Conservation (phyloP, 1,284 basidiomycete species). For the Coniophora puteana region DNA sequence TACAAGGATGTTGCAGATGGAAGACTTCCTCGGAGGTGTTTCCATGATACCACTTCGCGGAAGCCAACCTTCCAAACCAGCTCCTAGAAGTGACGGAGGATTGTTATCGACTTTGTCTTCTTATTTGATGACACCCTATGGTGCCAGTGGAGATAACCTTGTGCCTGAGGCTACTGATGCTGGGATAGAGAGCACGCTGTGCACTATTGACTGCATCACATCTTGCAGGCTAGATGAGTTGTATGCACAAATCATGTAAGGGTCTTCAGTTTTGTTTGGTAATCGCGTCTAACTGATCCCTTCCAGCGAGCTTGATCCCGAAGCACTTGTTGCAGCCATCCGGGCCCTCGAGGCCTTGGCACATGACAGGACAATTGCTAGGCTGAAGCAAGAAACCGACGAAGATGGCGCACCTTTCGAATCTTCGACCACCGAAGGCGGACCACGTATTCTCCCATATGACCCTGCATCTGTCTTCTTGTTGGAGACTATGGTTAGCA, state of each 20-base stretch:
- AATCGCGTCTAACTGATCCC: conserved; percentile 11
- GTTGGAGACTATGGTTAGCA: conserved; percentile 90
- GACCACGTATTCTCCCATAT: conserved; percentile 67
- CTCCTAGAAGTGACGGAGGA: conserved; percentile 79
- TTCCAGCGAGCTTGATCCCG: conserved; percentile 68
- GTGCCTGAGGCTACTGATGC: conserved; percentile 83
- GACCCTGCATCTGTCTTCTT: conserved; percentile 94
- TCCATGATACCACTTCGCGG: conserved; percentile 87
- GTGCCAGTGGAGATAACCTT: conserved; percentile 62
- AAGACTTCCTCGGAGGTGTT: conserved; percentile 89
- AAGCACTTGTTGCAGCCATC: conserved; percentile 79
- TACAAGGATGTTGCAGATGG: conserved; percentile 88
- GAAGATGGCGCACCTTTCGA: conserved; percentile 36
- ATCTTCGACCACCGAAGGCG: conserved; percentile 37
- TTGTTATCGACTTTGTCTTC: conserved; percentile 93
- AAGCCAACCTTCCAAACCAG: conserved; percentile 61
- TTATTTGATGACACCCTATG: conserved; percentile 95
- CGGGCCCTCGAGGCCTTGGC: conserved; percentile 88
- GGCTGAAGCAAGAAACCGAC: conserved; percentile 64
- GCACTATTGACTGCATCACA: conserved; percentile 92
- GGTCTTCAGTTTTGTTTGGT: conserved; percentile 12
- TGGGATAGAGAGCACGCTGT: conserved; percentile 92
- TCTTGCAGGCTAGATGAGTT: conserved; percentile 94
- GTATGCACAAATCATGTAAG: conserved; percentile 89
- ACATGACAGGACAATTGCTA: conserved; percentile 79